Percentiles rank a stretch among this genome's conserved stretches.
Evolutionary conservation across 306 rosid species (phyloP).

Genomic region (Neltuma alba): DNA sequence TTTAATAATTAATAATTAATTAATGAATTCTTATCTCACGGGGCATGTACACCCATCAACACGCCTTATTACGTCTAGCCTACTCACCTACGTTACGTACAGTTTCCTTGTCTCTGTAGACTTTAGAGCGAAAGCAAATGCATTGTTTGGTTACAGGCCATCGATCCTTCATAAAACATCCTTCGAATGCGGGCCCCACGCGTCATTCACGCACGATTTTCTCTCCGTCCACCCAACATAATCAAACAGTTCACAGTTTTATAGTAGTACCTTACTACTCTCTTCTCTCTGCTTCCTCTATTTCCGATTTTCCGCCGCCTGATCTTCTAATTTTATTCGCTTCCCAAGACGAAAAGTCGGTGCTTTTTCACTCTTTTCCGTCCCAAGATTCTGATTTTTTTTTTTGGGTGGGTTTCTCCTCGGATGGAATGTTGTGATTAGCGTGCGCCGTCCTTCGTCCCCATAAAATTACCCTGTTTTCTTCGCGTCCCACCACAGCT

Average conservation of each 20-base stretch:
- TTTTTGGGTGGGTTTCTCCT: neutral
- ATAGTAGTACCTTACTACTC: constrained; percentile 9
- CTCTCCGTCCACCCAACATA: neutral
- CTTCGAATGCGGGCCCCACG: neutral
- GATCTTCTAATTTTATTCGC: constrained; percentile 20
- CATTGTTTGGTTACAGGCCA: neutral
- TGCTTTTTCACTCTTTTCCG: neutral
- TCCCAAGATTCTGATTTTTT: neutral
- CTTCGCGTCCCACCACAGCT: neutral
- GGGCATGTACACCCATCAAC: neutral
- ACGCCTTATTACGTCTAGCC: too few relatives aligned
- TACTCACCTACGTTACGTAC: neutral
- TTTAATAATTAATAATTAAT: too few relatives aligned
- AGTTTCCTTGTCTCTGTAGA: neutral
- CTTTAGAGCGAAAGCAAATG: neutral
- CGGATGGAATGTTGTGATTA: constrained; percentile 15
- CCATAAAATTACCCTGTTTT: constrained; percentile 3
- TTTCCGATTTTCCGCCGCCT: constrained; percentile 3
- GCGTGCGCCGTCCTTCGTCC: constrained; percentile 7
- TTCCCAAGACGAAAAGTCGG: constrained; percentile 7
- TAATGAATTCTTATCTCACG: neutral
- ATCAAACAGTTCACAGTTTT: neutral
- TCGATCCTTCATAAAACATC: constrained; percentile 9
- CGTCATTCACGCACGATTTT: constrained; percentile 15
- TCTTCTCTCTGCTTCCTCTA: constrained; percentile 18